phyloP scores from a whole-genome alignment of 495 filamentous ascomycete species.

The Aspergillus sparsus region DNA sequence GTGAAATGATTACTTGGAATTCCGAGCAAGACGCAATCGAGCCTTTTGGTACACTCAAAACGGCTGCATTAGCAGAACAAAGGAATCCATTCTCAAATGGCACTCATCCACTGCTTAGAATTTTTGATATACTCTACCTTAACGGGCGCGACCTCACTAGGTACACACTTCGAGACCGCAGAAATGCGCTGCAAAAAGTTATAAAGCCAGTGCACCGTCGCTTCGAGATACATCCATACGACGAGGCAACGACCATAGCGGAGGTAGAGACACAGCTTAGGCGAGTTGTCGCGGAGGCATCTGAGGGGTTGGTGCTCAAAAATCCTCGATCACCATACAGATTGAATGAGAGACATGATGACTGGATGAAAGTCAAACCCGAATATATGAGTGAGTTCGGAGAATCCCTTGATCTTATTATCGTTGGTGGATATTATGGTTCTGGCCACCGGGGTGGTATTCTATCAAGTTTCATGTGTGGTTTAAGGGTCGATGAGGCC shows the following conservation, averaged over 20 bases:
- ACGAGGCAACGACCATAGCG: conserved; percentile 61
- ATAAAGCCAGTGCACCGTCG: conserved; percentile 68
- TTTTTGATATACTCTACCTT: conserved; percentile 90
- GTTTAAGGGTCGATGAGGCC: conserved; percentile 69
- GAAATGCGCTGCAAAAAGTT: conserved; percentile 67
- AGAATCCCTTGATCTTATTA: conserved; percentile 83
- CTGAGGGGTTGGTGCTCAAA: conserved; percentile 91
- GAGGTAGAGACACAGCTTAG: conserved; percentile 79
- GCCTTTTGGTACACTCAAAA: conserved; percentile 91
- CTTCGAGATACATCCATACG: conserved; percentile 80
- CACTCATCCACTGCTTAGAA: conserved; percentile 75
- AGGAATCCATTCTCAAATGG: conserved; percentile 73
- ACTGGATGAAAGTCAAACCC: conserved; percentile 99
- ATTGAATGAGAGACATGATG: conserved; percentile 88
- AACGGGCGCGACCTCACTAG: conserved; percentile 77
- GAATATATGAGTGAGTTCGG: conserved; percentile 98
- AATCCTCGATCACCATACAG: conserved; percentile 86
- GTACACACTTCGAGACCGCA: conserved; percentile 82
- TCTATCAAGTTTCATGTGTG: conserved; percentile 85
- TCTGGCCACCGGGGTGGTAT: conserved; percentile 79
- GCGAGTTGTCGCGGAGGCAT: conserved; percentile 81
- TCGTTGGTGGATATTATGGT: conserved; percentile 93
- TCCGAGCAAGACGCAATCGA: conserved; percentile 81
- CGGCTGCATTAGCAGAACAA: conserved; percentile 79
- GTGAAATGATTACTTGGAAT: conserved; percentile 99